These are phyloP conservation scores for Bolboschoenoplectus hybrid DNA, from an alignment of 202 grass and related monocot genomes.

Conservation along the genomic window DNA sequence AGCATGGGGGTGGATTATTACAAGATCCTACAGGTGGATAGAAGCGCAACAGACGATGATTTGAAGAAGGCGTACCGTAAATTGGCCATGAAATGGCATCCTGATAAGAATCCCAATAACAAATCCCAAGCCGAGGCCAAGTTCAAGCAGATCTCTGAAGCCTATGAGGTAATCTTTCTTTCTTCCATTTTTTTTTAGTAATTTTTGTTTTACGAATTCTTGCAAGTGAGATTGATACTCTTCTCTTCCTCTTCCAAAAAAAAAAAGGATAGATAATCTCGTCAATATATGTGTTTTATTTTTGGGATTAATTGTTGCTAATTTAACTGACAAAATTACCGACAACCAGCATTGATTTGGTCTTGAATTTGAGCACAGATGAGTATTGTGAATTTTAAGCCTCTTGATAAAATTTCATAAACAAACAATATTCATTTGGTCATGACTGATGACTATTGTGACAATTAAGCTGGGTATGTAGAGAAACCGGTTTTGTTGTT, in stretches of 20 bases:
- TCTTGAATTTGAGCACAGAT: not conserved
- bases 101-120: slow-evolving; percentile 91
- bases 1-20: slow-evolving; percentile 86
- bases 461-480: not conserved
- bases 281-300: not conserved
- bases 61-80: slow-evolving; percentile 93
- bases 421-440: not conserved
- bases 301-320: not conserved
- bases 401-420: not conserved
- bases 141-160: slow-evolving; percentile 97
- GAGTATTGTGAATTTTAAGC: not conserved
- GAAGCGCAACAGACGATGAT: slow-evolving; percentile 68
- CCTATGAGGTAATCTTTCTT: slow-evolving; percentile 64
- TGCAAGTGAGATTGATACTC: not conserved
- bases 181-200: not conserved
- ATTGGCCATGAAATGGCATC: slow-evolving; percentile 94
- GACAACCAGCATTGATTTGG: not conserved
- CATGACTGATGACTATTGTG: not conserved
- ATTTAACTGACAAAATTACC: not conserved
- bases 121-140: slow-evolving; percentile 87
- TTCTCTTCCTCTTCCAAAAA: not conserved
- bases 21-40: slow-evolving; percentile 85
- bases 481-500: not conserved
- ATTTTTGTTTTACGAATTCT: not conserved
- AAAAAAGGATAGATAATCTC: not conserved